Evolutionary conservation across 2,329 filamentous ascomycete species (phyloP).

Genomic region (Epichloe bromicola): DNA sequence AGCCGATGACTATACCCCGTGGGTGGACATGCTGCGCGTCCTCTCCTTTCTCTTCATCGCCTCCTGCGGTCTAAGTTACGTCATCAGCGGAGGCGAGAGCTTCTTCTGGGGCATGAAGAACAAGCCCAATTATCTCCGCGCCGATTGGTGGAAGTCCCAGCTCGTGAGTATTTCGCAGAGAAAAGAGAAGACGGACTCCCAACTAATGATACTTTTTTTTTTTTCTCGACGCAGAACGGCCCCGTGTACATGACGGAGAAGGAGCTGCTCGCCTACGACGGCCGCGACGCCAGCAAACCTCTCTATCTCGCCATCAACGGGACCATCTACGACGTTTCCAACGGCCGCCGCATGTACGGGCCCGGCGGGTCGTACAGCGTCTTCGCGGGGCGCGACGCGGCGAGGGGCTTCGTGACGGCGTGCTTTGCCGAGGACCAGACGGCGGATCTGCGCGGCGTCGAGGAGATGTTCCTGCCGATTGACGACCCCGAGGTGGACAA

Average conservation of each 20-base stretch:
- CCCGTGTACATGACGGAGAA: constrained; percentile 61
- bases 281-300: constrained; percentile 58
- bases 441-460: constrained; percentile 73
- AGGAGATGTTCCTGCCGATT: constrained; percentile 66
- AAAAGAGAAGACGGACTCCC: neutral
- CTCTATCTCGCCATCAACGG: constrained; percentile 87
- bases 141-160: constrained; percentile 45
- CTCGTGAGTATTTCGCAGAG: constrained; percentile 33
- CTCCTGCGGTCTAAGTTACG: constrained; percentile 60
- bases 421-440: constrained; percentile 82
- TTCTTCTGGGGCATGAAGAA: constrained; percentile 53
- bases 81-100: constrained; percentile 58
- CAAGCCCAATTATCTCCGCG: constrained; percentile 47
- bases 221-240: constrained; percentile 25
- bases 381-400: constrained; percentile 78
- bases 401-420: constrained; percentile 79
- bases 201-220: neutral
- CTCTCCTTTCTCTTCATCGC: constrained; percentile 53
- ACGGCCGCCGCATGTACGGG: constrained; percentile 57
- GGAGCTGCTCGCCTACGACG: constrained; percentile 65
- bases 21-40: constrained; percentile 57
- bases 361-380: constrained; percentile 76
- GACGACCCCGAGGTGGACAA: constrained; percentile 50
- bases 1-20: constrained; percentile 47
- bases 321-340: constrained; percentile 73